Base-by-base conservation (phyloP, 495 filamentous ascomycete genomes). In the Aspergillus steynii region DNA sequence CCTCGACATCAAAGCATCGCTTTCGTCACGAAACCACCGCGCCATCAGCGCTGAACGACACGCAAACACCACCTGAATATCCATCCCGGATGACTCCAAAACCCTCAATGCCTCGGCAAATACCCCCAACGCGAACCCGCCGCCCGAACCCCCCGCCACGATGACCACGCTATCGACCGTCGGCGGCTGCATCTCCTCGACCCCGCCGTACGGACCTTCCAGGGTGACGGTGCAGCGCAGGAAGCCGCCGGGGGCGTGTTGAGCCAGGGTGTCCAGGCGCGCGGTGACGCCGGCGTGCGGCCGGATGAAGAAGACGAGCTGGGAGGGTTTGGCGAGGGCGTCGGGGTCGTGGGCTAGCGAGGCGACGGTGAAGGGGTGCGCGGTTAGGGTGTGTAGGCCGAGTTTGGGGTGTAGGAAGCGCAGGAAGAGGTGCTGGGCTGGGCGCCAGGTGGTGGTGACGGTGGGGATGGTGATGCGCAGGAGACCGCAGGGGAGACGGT, bases 61-160 rank as follows among this genome's bases (percentile, higher is more conserved):
- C 12, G 78, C 72, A 25, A 75, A 77, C 0, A 76, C 65, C 4
- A 77, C 65, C 29, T 70, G 63, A n/a, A 74, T 62, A 26, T 62
- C 72, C 53, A 52, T 7, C 59, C 42, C 59, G 10, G 49, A 28
- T 63, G 59, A 8, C 49, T 47, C 29, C 57, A 49, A 20, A 20
- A 20, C 20, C 57, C 68, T 63, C 1, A 74, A 64, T 4, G 65
- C 69, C 58, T 71, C 69, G 45, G 74, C 71, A 1, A 71, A 58
- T 51, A 73, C 67, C 1, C 66, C 70, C 2, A 87, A 62, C 2
- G 74, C 77, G 59, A 80, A 84, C 5, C 82, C 81, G 10, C 79
- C 80, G 2, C 84, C 83, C 0, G 83, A 80, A 0, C 84, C 84
- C n/a, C 84, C 84, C 0, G 82, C 76, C 14, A 87, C 71, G 34